These are phyloP conservation scores for Diaporthe nobilis DNA, from an alignment of 2,329 filamentous ascomycete species.

Conservation along the genomic window DNA sequence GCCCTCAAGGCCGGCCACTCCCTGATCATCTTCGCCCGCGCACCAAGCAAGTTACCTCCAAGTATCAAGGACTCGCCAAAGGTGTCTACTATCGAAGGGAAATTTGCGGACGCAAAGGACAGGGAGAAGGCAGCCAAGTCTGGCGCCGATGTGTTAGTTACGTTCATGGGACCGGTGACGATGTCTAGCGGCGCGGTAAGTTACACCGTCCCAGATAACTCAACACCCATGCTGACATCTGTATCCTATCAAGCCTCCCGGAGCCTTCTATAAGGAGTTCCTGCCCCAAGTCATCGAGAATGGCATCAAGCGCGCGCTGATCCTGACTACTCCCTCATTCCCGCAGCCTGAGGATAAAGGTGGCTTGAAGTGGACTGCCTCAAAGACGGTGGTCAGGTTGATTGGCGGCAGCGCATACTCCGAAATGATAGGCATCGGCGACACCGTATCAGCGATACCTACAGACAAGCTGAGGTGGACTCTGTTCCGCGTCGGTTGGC, in stretches of 20 bases:
- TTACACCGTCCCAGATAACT: not conserved
- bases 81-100: not conserved
- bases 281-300: not conserved
- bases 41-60: not conserved
- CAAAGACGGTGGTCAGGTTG: not conserved
- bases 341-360: not conserved
- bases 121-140: conserved; percentile 6
- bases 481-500: conserved; percentile 13
- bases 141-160: conserved; percentile 2
- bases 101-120: not conserved
- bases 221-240: not conserved
- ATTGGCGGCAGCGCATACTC: not conserved
- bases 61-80: not conserved
- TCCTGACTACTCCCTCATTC: not conserved
- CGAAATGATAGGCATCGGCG: conserved; percentile 7
- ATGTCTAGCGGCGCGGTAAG: not conserved
- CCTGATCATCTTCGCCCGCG: conserved; percentile 1
- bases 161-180: conserved; percentile 2
- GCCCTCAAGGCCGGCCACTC: conserved; percentile 19
- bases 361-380: not conserved
- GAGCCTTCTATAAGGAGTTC: not conserved
- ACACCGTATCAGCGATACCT: not conserved
- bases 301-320: conserved; percentile 5
- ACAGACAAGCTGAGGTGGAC: conserved; percentile 1
- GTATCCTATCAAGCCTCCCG: not conserved